These are phyloP conservation scores for Torulaspora maleeae DNA, from an alignment of 805 yeast genomes.

Conservation along the genomic window DNA sequence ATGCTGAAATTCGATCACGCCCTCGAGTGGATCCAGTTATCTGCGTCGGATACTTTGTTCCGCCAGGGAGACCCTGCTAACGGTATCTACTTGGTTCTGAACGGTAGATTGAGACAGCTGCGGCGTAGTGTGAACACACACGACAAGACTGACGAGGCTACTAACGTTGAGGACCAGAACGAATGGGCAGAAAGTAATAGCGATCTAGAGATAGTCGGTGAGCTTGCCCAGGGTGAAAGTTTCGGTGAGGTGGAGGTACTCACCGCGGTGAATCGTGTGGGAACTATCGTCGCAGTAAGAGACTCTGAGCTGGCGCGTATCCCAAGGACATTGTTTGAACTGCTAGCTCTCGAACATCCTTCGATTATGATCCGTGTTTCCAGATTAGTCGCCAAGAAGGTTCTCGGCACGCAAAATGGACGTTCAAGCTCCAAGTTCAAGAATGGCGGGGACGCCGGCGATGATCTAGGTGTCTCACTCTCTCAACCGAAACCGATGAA, in stretches of 20 bases:
- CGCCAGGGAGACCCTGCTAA: constrained; percentile 83
- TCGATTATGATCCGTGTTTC: constrained; percentile 87
- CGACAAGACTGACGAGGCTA: constrained; percentile 23
- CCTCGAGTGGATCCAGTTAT: constrained; percentile 87
- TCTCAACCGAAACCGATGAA: constrained; percentile 31
- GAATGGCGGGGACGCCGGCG: constrained; percentile 19
- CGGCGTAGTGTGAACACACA: constrained; percentile 13
- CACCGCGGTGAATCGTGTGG: constrained; percentile 66
- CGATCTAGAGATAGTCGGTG: constrained; percentile 47
- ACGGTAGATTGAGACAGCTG: constrained; percentile 78
- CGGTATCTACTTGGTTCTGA: constrained; percentile 83
- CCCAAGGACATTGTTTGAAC: constrained; percentile 84
- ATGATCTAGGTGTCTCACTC: constrained; percentile 32
- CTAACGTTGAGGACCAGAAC: constrained; percentile 15
- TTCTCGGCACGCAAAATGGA: constrained; percentile 21
- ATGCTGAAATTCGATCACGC: constrained; percentile 81
- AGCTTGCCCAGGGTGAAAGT: constrained; percentile 90
- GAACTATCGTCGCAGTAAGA: constrained; percentile 76
- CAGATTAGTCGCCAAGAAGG: constrained; percentile 70
- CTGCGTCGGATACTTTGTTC: constrained; percentile 79
- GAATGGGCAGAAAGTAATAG: constrained; percentile 12
- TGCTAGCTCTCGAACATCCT: constrained; percentile 78
- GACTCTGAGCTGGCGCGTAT: constrained; percentile 92
- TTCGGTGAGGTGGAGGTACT: constrained; percentile 93
- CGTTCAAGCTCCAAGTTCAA: constrained; percentile 14